Evolutionary conservation across 768 basidiomycete genomes (phyloP).

Genomic region (Ephemerocybe angulata): DNA sequence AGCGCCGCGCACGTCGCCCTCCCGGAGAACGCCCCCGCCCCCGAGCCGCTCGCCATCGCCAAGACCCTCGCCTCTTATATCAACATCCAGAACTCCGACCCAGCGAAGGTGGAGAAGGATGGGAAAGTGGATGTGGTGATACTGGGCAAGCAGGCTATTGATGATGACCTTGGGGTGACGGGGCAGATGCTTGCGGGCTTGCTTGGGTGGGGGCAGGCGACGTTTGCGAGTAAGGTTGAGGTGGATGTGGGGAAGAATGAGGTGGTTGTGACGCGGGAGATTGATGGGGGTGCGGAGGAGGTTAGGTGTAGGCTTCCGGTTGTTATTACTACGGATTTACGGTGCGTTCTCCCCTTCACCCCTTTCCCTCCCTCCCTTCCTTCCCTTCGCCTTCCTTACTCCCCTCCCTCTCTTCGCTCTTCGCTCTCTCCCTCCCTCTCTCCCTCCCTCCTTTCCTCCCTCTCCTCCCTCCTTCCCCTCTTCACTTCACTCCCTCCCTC

Average conservation of each 20-base stretch:
- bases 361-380: background rate
- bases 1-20: conserved; percentile 86
- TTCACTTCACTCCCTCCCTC: background rate
- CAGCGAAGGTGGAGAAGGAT: conserved; percentile 39
- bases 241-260: conserved; percentile 60
- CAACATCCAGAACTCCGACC: conserved; percentile 30
- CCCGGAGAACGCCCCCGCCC: conserved; percentile 63
- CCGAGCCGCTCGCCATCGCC: conserved; percentile 91
- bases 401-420: background rate
- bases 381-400: background rate
- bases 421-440: background rate
- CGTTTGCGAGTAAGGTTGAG: conserved; percentile 87
- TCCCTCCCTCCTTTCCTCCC: background rate
- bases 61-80: conserved; percentile 79
- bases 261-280: conserved; percentile 78
- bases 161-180: conserved; percentile 93
- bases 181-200: conserved; percentile 97
- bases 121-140: conserved; percentile 81
- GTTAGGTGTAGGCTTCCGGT: conserved; percentile 76
- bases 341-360: conserved; percentile 38
- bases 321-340: conserved; percentile 88
- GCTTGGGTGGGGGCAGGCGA: conserved; percentile 89
- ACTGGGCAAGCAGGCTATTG: conserved; percentile 97
- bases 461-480: background rate
- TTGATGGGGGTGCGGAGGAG: conserved; percentile 91